Conservation (phyloP, 1,284 basidiomycete genomes). For the Leccinum pachyderme region DNA sequence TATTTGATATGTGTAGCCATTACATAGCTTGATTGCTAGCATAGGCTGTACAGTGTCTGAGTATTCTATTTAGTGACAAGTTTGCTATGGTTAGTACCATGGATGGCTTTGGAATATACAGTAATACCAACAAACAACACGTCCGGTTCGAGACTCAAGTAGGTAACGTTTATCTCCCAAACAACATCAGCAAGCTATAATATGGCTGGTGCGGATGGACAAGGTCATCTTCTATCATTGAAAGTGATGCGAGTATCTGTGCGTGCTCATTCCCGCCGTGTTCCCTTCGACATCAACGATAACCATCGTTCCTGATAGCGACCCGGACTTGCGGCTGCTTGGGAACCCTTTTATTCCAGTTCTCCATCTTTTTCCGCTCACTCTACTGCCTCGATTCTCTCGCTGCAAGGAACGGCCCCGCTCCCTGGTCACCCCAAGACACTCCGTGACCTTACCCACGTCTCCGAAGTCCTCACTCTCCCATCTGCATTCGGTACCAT, state of each 20-base stretch:
- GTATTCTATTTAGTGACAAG: too few species aligned
- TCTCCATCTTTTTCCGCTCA: slow-evolving; percentile 76
- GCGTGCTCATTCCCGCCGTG: slow-evolving; percentile 34
- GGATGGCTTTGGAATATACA: neutral
- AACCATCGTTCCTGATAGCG: slow-evolving; percentile 42
- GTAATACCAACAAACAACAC: neutral
- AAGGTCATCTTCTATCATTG: slow-evolving; percentile 62
- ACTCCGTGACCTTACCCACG: slow-evolving; percentile 70
- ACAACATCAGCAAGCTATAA: neutral
- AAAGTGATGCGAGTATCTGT: slow-evolving; percentile 83
- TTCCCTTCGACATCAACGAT: slow-evolving; percentile 3
- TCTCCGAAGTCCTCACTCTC: slow-evolving; percentile 68
- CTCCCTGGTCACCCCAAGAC: slow-evolving; percentile 75
- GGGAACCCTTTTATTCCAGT: slow-evolving; percentile 82
- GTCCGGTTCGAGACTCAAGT: neutral
- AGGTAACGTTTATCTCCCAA: neutral
- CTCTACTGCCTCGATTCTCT: slow-evolving; percentile 73
- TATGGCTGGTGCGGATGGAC: slow-evolving; percentile 42
- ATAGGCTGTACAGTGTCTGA: too few species aligned
- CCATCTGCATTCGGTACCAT: slow-evolving; percentile 78
- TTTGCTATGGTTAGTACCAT: too few species aligned
- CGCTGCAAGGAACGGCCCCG: slow-evolving; percentile 68
- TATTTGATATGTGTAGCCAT: too few species aligned
- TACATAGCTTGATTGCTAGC: too few species aligned
- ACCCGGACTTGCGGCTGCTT: slow-evolving; percentile 69